Base-by-base conservation (phyloP, 2,329 filamentous ascomycete genomes). In the Macrophomina phaseolina region DNA sequence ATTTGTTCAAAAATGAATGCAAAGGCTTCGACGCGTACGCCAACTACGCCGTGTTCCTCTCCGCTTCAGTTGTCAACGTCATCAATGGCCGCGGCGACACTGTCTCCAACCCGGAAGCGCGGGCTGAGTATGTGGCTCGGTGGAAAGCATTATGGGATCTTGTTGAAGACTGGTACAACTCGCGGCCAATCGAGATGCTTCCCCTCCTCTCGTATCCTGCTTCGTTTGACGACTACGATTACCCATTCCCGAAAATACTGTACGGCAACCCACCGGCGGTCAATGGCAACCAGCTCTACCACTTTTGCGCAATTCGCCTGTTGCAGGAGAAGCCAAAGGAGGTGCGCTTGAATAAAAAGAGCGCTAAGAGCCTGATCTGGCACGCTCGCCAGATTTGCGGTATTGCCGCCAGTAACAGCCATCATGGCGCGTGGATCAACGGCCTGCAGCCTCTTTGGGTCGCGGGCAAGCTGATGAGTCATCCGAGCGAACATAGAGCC, bases 21-120 rank as follows among this genome's bases (percentile, higher is more conserved):
- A 73, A 4, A 75, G 76, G 48, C 79, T 83, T 5, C 36, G 86
- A 89, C 69, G 86, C 85, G 80, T 82, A 87, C 68, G 86, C 86
- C 38, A 88, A 88, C 70, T 86, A 85, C 69, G 81, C 86, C 7
- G 85, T 89, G 2, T 89, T 85, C 69, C 79, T 89, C 1, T 84
- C 81, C 61, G 82, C 85, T 4, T 81, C 80, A 66, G 81, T 82
- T 1, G 71, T 78, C 5, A 74, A 77, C 11, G 64, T 68, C 14
- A 70, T 69, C 38, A 67, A 66, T 34, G 62, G 64, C 5, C 66
- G 71, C 1, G 70, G 74, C 38, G 73, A 75, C 38, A 72, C 70
- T 0, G 68, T 71, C 8, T 70, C 75, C 4, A 64, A 62, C 14
- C 60, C 42, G 16, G 51, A 67, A 11, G 52, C 45, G n/a, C 58